phyloP scores from a whole-genome alignment of 345 rosid genomes.

The Rhodamnia argentea region DNA sequence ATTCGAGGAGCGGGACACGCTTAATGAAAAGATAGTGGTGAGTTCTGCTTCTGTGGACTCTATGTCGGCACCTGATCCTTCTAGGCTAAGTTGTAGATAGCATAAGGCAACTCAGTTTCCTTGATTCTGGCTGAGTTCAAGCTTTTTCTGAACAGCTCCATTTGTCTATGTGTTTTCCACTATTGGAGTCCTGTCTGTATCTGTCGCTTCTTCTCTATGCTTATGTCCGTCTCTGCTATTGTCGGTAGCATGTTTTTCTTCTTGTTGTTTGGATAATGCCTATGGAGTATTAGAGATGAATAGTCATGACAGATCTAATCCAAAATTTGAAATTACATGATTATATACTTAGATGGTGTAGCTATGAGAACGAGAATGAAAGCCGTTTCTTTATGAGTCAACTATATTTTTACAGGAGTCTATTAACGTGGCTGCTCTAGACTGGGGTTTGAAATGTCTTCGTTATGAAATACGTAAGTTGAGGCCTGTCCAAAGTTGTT shows the following conservation, averaged over 20 bases:
- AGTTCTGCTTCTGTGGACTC: conserved; percentile 2
- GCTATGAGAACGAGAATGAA: background rate
- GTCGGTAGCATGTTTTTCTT: background rate
- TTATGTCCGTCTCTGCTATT: background rate
- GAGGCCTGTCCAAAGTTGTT: background rate
- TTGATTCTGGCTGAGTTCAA: background rate
- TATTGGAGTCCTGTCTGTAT: background rate
- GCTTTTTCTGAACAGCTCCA: background rate
- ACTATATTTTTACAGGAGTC: conserved; percentile 44
- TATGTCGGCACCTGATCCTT: background rate
- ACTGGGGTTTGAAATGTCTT: conserved; percentile 93
- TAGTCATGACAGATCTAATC: background rate
- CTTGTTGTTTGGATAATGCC: background rate
- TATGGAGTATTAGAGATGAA: background rate
- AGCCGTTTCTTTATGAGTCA: background rate
- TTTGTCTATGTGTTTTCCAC: background rate
- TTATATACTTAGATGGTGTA: background rate
- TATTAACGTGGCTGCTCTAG: conserved; percentile 81
- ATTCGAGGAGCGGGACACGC: conserved; percentile 88
- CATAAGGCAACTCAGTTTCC: background rate
- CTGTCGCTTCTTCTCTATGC: background rate
- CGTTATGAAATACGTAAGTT: conserved; percentile 92
- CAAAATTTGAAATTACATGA: background rate
- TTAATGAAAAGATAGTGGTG: conserved; percentile 92
- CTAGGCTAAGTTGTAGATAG: background rate